A percentile compares a stretch with the other conserved stretches of the same genome.
Conservation (phyloP, 306 rosid species). For the Aeschynomene evenia region DNA sequence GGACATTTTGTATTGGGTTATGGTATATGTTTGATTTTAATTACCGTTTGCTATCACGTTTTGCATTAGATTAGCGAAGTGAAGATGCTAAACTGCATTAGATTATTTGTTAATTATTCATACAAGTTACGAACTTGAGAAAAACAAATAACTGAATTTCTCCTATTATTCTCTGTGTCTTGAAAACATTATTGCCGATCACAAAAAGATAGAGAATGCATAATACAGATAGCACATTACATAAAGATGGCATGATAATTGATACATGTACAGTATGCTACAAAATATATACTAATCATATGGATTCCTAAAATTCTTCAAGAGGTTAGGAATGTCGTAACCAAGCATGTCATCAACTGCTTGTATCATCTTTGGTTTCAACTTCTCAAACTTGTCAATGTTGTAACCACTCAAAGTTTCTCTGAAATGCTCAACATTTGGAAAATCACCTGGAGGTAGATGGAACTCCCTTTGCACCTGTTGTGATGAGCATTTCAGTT, state of each 20-base stretch:
- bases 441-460: conserved; percentile 87
- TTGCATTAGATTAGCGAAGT: too few relatives aligned
- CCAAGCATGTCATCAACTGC: conserved; percentile 87
- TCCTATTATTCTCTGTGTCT: conserved; percentile 1
- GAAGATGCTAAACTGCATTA: too few relatives aligned
- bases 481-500: neutral
- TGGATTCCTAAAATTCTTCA: conserved; percentile 78
- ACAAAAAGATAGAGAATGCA: neutral
- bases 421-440: conserved; percentile 69
- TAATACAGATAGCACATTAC: neutral
- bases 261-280: conserved; percentile 4
- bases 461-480: conserved; percentile 88
- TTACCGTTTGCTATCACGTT: too few relatives aligned
- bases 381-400: conserved; percentile 74
- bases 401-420: conserved; percentile 63
- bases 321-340: conserved; percentile 77
- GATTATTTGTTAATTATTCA: too few relatives aligned
- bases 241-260: conserved; percentile 20
- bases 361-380: conserved; percentile 78
- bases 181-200: neutral
- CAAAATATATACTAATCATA: conserved; percentile 50
- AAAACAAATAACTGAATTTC: neutral
- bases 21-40: too few relatives aligned
- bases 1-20: too few relatives aligned
- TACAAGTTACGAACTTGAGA: too few relatives aligned